Conservation (phyloP, 2,329 filamentous ascomycete genomes). For the Pyrenochaeta sp. region DNA sequence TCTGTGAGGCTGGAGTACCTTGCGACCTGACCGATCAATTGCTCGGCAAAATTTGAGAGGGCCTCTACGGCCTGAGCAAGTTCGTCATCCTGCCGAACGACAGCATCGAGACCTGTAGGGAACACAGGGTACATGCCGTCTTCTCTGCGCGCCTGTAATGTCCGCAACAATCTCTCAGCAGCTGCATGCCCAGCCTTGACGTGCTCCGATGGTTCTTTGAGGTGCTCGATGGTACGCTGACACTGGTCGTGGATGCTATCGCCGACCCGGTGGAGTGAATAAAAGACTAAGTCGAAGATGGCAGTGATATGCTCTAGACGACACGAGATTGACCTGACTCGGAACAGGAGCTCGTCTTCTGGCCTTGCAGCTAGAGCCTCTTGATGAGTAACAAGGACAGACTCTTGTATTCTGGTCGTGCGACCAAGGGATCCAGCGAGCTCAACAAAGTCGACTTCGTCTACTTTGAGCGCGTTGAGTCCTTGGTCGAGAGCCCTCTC, state of each 20-base stretch:
- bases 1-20: constrained; percentile 14
- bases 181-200: constrained; percentile 26
- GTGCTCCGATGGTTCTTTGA: constrained; percentile 22
- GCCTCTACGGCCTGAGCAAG: constrained; percentile 24
- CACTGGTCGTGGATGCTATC: not conserved
- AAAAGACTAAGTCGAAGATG: constrained; percentile 26
- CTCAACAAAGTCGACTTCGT: constrained; percentile 85
- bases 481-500: constrained; percentile 88
- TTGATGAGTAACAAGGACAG: constrained; percentile 23
- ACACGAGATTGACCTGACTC: constrained; percentile 29
- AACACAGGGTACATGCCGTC: constrained; percentile 42
- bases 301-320: constrained; percentile 30
- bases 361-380: constrained; percentile 25
- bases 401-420: constrained; percentile 30
- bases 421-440: constrained; percentile 81
- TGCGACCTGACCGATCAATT: constrained; percentile 19
- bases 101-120: constrained; percentile 26
- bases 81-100: constrained; percentile 30
- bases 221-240: constrained; percentile 19
- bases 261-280: constrained; percentile 10
- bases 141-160: constrained; percentile 27
- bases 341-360: constrained; percentile 38
- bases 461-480: constrained; percentile 83
- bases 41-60: constrained; percentile 20
- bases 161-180: constrained; percentile 31